These are phyloP conservation scores for Solanum etuberosum DNA, from an alignment of 257 asterid species.

Conservation along the genomic window DNA sequence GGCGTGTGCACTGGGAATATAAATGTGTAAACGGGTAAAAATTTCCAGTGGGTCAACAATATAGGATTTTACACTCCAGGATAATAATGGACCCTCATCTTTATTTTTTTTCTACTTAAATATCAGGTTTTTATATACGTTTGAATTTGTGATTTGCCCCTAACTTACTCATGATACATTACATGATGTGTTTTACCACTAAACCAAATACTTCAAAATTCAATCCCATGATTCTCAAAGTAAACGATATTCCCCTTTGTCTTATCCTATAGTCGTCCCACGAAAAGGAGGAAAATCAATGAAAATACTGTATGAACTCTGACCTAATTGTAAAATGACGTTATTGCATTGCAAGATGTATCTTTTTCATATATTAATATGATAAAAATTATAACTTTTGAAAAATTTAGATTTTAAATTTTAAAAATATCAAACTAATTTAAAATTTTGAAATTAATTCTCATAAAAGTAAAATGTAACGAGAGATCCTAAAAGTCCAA, in stretches of 20 bases:
- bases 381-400: too few species aligned
- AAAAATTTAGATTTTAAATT: too few species aligned
- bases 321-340: neutral
- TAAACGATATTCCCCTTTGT: neutral
- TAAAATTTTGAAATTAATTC: neutral
- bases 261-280: neutral
- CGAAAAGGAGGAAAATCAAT: neutral
- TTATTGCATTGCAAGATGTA: neutral
- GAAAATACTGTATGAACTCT: neutral
- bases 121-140: neutral
- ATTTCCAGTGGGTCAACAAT: accelerated
- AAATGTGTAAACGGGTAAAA: neutral
- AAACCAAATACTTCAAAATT: neutral
- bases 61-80: neutral
- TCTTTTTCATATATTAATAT: neutral
- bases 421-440: neutral
- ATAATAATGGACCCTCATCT: neutral
- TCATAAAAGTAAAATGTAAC: neutral
- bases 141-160: neutral
- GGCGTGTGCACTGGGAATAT: neutral
- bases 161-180: neutral
- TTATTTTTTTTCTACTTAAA: neutral
- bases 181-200: neutral
- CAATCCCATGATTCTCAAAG: neutral
- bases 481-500: neutral